These are phyloP conservation scores for Epichloe sylvatica DNA, from an alignment of 2,329 filamentous ascomycete species.

Conservation along the genomic window DNA sequence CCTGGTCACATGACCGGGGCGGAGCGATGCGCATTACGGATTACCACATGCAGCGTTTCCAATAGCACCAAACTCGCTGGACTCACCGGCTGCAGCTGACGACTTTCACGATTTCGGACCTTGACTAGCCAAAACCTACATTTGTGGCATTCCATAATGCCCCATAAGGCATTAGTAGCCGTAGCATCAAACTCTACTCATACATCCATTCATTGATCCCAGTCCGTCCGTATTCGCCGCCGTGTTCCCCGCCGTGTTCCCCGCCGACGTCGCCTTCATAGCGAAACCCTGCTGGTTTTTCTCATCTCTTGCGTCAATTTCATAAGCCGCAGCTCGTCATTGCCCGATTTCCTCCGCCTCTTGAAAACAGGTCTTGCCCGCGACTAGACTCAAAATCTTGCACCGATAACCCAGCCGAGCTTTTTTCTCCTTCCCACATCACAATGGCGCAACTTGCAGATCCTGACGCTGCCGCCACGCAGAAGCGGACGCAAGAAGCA, in stretches of 20 bases:
- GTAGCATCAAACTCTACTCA: background rate
- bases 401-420: background rate
- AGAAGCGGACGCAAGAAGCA: constrained; percentile 14
- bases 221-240: no score
- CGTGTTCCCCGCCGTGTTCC: no score
- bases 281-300: no score
- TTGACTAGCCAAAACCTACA: background rate
- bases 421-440: background rate
- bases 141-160: background rate
- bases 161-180: background rate
- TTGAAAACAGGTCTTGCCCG: no score
- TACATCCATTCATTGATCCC: no score
- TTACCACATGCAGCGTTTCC: no score
- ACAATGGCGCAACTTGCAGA: constrained; percentile 18
- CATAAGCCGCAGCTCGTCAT: background rate
- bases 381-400: background rate
- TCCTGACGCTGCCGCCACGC: constrained; percentile 12
- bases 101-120: background rate
- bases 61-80: no score
- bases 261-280: no score
- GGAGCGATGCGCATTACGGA: background rate
- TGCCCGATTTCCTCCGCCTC: background rate
- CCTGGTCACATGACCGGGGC: constrained; percentile 2
- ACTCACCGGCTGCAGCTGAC: no score
- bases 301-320: no score